Evolutionary conservation across 768 basidiomycete species (phyloP), one percentile per base, ranked within the genome.

Genomic region (Gautieria morchelliformis): DNA sequence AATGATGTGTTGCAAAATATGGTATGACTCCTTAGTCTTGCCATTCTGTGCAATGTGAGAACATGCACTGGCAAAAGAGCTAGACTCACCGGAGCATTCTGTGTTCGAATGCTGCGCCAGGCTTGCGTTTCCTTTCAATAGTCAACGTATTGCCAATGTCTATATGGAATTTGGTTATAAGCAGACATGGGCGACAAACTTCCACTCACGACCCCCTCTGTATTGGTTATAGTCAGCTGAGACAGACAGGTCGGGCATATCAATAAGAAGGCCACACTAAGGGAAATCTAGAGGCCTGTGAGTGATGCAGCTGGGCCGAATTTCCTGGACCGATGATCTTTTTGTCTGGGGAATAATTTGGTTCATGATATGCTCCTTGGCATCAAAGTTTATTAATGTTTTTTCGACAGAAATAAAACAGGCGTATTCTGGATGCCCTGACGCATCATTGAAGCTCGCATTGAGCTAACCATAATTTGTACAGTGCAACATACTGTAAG

Each of bases 341-440:
- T n/a, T n/a, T n/a, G n/a, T n/a, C n/a, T n/a, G n/a, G n/a, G n/a
- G n/a, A n/a, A n/a, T 59, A 17, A 75, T 74, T n/a, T 80, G 73
- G 61, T 80, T 84, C 65, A 77, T 72, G 27, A 82, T 68, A 60
- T 79, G 67, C 10, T 70, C 68, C 59, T 74, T 79, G 63, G 81
- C 72, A 60, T 88, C 85, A 66, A 98, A 96, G 65, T 92, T 96
- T 5, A 87, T 81, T 56, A 93, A 66, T 0, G 93, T 95, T 73
- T 99, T 99, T 57, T 92, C 89, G 47, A 76, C 75, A 19, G 92
- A 84, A 52, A 98, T 87, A 67, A 82, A 89, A 60, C 93, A 97
- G 0, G 96, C 96, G 64, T 97, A 98, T 64, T 93, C 90, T 4
- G 90, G 89, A 61, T 95, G 92, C 1, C 94, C 92, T 85, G 56